Conservation (phyloP, 129 eudicot genomes). For the Pulicaria dysenterica region DNA sequence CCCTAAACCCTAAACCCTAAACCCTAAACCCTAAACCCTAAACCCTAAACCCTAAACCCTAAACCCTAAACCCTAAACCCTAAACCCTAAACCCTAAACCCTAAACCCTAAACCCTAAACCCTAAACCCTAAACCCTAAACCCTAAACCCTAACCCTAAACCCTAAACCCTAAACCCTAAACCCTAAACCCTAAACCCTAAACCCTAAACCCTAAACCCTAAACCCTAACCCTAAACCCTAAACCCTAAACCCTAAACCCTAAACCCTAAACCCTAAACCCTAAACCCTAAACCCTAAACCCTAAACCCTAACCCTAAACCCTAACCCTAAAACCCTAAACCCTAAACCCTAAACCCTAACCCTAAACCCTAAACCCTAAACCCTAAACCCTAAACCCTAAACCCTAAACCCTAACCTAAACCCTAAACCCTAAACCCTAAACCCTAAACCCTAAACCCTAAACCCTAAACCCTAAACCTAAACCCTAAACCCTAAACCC, state of each 20-base stretch:
- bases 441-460: background rate
- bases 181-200: conserved; percentile 1
- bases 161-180: conserved; percentile 5
- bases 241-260: background rate
- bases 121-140: background rate
- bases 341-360: background rate
- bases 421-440: background rate
- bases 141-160: background rate
- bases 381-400: background rate
- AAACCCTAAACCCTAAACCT: background rate
- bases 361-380: conserved; percentile 2
- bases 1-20: conserved; percentile 2
- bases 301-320: background rate
- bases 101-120: background rate
- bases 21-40: background rate
- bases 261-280: background rate
- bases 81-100: conserved; percentile 1
- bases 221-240: background rate
- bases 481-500: background rate
- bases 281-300: background rate
- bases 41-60: background rate
- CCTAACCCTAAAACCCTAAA: background rate
- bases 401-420: too few relatives aligned
- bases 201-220: background rate
- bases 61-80: background rate